Conservation (phyloP, 2,329 filamentous ascomycete genomes). For the Talaromyces marneffei region DNA sequence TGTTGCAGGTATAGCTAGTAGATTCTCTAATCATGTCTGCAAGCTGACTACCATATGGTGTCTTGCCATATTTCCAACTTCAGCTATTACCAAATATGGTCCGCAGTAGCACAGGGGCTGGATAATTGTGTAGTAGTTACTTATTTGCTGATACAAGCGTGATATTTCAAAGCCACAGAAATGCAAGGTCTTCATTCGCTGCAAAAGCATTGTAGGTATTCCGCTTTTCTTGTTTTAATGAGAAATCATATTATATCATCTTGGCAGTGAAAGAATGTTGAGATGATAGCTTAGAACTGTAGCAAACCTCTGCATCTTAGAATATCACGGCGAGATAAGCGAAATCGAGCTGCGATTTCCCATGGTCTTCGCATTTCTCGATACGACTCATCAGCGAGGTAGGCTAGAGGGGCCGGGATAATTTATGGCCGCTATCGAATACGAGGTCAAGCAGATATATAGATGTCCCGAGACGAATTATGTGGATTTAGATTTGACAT, state of each 20-base stretch:
- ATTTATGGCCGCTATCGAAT: not conserved
- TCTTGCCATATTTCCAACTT: not conserved
- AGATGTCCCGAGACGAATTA: not conserved
- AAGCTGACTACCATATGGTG: not conserved
- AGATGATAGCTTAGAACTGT: not conserved
- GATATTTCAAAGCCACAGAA: not conserved
- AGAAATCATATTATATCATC: not conserved
- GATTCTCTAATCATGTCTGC: not conserved
- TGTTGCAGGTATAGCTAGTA: not conserved
- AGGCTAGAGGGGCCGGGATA: not conserved
- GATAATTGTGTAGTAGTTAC: not conserved
- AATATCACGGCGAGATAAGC: not conserved
- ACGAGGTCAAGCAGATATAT: constrained; percentile 3
- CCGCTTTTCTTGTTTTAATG: not conserved
- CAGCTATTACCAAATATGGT: not conserved
- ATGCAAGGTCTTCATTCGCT: not conserved
- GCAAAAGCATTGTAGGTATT: not conserved
- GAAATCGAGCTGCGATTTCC: not conserved
- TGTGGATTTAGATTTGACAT: constrained; percentile 1
- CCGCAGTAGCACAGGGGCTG: not conserved
- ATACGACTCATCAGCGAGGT: not conserved
- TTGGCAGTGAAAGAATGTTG: not conserved
- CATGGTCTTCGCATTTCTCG: not conserved
- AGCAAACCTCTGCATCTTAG: not conserved
- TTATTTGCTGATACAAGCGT: not conserved